phyloP scores from a whole-genome alignment of 495 filamentous ascomycete species.

The Aspergillus cavernicola region DNA sequence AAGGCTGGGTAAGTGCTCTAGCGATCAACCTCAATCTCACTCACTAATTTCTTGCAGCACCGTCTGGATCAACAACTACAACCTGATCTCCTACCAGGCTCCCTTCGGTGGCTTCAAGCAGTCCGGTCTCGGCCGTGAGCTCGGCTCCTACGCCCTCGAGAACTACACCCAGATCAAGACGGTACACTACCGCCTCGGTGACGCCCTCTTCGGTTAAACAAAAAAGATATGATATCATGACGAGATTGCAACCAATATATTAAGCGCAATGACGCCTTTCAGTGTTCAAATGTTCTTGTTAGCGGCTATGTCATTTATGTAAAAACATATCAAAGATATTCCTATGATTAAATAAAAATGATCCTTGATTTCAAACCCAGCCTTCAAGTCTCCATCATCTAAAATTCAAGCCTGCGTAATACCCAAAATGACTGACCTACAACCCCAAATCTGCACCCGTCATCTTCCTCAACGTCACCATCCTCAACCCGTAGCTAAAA shows the following conservation, averaged over 20 bases:
- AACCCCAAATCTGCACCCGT: too few species aligned
- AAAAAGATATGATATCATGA: slow-evolving; percentile 3
- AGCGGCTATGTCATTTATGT: not conserved
- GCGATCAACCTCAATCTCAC: not conserved
- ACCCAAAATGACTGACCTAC: too few species aligned
- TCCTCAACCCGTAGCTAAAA: too few species aligned
- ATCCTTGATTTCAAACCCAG: not conserved
- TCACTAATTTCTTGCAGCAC: slow-evolving; percentile 46
- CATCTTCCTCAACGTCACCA: too few species aligned
- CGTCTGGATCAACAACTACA: slow-evolving; percentile 94
- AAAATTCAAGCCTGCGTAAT: too few species aligned
- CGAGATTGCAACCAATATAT: slow-evolving; percentile 2
- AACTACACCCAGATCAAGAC: slow-evolving; percentile 89
- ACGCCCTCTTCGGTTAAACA: slow-evolving; percentile 55
- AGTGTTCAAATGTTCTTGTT: not conserved
- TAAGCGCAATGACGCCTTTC: not conserved
- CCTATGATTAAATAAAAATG: not conserved
- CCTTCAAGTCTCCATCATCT: not conserved
- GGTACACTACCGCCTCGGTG: slow-evolving; percentile 59
- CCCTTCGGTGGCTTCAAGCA: slow-evolving; percentile 95
- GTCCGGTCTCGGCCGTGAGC: slow-evolving; percentile 88
- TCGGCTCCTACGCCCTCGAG: slow-evolving; percentile 86
- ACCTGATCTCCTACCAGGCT: slow-evolving; percentile 74
- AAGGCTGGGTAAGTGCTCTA: slow-evolving; percentile 57
- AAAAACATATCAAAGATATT: slow-evolving; percentile 7